A percentile compares a stretch with the other conserved stretches of the same genome.
Evolutionary conservation across 1,284 basidiomycete species (phyloP).

Genomic region (Apiotrichum mycotoxinovorans): DNA sequence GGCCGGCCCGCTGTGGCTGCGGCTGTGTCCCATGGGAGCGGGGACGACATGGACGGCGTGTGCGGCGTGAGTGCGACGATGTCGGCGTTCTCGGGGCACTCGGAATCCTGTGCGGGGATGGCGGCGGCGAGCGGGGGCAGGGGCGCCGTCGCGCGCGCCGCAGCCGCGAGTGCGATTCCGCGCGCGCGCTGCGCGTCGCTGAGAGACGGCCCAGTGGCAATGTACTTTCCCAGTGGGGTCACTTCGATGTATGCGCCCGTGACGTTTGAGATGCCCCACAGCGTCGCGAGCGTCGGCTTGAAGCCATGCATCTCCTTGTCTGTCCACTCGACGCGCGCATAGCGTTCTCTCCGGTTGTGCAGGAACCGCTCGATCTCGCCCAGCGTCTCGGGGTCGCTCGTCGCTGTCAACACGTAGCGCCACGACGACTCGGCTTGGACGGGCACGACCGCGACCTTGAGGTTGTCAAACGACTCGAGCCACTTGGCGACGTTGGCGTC

Average conservation of each 20-base stretch:
- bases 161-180: constrained; percentile 3
- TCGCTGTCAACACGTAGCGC: neutral
- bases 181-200: constrained; percentile 6
- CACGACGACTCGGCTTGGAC: neutral
- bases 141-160: neutral
- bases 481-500: constrained; percentile 1
- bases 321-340: constrained; percentile 1
- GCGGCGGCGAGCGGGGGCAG: neutral
- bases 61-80: constrained; percentile 13
- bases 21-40: constrained; percentile 11
- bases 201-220: neutral
- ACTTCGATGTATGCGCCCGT: constrained; percentile 8
- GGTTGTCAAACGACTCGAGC: neutral
- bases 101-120: neutral
- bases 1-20: constrained; percentile 2
- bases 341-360: no score
- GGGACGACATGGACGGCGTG: constrained; percentile 3
- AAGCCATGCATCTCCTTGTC: constrained; percentile 3
- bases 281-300: neutral
- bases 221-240: neutral
- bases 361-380: constrained; percentile 2
- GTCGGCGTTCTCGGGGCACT: neutral
- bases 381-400: neutral
- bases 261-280: constrained; percentile 5
- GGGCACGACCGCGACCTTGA: constrained; percentile 1